Percentiles rank a stretch among this genome's conserved stretches.
phyloP scores from a whole-genome alignment of 2,329 filamentous ascomycete species.

The Calycina herbarum region DNA sequence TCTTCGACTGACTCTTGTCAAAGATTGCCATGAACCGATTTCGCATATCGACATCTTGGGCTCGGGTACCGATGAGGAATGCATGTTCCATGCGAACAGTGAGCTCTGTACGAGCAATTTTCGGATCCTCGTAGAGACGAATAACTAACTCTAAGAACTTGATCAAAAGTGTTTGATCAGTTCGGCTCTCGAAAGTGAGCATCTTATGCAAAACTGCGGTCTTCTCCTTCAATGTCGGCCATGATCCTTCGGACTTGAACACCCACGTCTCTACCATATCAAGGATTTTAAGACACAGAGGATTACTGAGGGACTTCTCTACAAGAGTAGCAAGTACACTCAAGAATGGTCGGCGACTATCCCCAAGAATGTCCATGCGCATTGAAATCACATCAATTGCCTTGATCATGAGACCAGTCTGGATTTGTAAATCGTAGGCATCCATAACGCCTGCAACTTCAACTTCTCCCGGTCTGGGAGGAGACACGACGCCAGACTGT shows the following conservation, averaged over 20 bases:
- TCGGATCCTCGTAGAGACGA: constrained; percentile 95
- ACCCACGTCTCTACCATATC: constrained; percentile 95
- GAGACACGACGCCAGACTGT: constrained; percentile 43
- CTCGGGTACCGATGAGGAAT: constrained; percentile 91
- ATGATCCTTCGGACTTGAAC: constrained; percentile 90
- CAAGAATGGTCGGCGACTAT: constrained; percentile 88
- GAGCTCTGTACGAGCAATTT: constrained; percentile 90
- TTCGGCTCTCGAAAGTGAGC: constrained; percentile 86
- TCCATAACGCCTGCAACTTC: constrained; percentile 60
- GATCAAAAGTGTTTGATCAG: constrained; percentile 80
- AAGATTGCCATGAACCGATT: constrained; percentile 97
- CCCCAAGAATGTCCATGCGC: constrained; percentile 88
- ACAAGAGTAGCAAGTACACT: constrained; percentile 93
- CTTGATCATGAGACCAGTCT: constrained; percentile 89
- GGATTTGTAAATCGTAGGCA: constrained; percentile 80
- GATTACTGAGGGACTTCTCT: constrained; percentile 86
- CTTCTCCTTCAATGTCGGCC: constrained; percentile 97
- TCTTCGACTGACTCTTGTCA: constrained; percentile 90
- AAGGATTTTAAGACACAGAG: constrained; percentile 88
- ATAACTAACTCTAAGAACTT: constrained; percentile 97
- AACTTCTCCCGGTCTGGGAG: constrained; percentile 46
- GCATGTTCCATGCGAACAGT: constrained; percentile 98
- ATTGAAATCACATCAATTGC: constrained; percentile 89
- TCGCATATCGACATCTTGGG: constrained; percentile 93
- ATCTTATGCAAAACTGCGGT: constrained; percentile 99